These are phyloP conservation scores for Roridomyces roridus DNA, from an alignment of 768 basidiomycete species.

Conservation along the genomic window DNA sequence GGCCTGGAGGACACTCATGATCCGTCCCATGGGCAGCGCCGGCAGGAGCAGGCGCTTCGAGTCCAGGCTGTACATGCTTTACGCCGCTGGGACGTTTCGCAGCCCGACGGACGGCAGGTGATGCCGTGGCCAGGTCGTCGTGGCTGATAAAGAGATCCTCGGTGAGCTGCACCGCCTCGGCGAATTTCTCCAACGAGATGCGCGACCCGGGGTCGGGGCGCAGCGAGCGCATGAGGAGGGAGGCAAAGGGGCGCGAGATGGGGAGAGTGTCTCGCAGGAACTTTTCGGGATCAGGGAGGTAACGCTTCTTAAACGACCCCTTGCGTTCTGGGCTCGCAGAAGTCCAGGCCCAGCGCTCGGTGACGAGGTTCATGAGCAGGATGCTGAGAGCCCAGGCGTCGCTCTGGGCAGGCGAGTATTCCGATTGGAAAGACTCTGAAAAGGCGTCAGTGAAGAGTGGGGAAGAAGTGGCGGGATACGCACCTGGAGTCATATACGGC, in stretches of 20 bases:
- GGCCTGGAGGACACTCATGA: no score
- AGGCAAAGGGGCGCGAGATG: constrained; percentile 41
- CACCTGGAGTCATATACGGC: constrained; percentile 40
- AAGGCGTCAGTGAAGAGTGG: constrained; percentile 3
- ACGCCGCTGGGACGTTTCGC: no score
- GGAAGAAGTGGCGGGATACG: background rate
- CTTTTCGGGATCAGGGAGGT: constrained; percentile 38
- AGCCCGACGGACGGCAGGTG: no score
- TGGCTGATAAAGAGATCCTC: constrained; percentile 1
- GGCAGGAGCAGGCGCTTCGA: no score
- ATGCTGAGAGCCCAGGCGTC: constrained; percentile 48
- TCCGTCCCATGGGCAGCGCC: no score
- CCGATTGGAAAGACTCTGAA: constrained; percentile 13
- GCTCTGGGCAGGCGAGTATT: constrained; percentile 34
- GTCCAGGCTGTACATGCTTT: no score
- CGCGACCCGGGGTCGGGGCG: background rate
- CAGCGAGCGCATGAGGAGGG: constrained; percentile 12
- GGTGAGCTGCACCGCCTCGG: background rate
- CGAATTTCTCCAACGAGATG: background rate
- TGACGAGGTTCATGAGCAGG: constrained; percentile 61
- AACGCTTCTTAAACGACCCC: background rate
- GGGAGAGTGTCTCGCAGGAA: constrained; percentile 58
- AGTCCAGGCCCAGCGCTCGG: constrained; percentile 59
- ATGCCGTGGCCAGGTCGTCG: no score
- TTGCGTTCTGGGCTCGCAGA: constrained; percentile 34